phyloP scores from a whole-genome alignment of 164 flowering plant species.

The Echeveria elegans region DNA sequence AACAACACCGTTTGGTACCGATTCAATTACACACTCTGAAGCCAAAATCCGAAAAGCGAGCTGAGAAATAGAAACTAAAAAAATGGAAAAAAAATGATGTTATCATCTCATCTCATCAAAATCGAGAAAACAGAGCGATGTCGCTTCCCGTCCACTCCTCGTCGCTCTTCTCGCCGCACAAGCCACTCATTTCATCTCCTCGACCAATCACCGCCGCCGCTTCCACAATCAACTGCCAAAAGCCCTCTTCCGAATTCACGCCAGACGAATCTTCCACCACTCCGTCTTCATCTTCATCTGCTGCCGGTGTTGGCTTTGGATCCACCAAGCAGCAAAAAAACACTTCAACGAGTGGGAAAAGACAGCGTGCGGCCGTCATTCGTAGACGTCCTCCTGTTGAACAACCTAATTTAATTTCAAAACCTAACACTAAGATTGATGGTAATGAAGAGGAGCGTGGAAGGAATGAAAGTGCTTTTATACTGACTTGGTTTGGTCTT shows the following conservation, averaged over 20 bases:
- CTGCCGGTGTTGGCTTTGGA: neutral
- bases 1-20: no score
- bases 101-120: neutral
- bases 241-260: neutral
- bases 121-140: neutral
- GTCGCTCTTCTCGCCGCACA: neutral
- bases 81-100: neutral
- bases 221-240: neutral
- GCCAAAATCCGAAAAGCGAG: no score
- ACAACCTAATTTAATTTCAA: neutral
- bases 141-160: neutral
- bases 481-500: slow-evolving; percentile 78
- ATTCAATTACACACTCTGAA: no score
- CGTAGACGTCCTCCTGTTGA: neutral
- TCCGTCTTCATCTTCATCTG: neutral
- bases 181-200: neutral
- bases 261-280: neutral
- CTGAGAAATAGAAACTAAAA: no score
- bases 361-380: neutral
- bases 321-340: neutral
- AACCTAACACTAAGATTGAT: slow-evolving; percentile 16
- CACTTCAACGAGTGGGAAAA: neutral
- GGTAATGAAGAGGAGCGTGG: slow-evolving; percentile 24
- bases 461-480: slow-evolving; percentile 55
- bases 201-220: neutral